phyloP scores from a whole-genome alignment of 345 rosid species.

The Euclidium syriacum region DNA sequence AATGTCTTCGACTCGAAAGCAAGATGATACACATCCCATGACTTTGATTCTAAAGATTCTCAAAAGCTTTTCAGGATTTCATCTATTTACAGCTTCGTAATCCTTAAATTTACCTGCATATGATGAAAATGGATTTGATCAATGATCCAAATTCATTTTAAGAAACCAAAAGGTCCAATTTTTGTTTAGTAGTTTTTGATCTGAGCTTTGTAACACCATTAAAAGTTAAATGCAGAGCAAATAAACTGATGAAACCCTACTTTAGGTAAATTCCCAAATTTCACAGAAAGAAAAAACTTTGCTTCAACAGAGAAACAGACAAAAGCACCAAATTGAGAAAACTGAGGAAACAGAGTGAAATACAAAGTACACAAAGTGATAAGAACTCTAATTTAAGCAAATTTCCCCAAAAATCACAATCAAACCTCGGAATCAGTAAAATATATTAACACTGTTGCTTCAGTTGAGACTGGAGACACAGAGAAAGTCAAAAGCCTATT shows the following conservation, averaged over 20 bases:
- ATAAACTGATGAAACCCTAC: too few species aligned
- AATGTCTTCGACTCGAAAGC: slow-evolving; percentile 58
- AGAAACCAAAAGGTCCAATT: neutral
- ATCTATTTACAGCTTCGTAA: slow-evolving; percentile 20
- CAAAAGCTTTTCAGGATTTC: slow-evolving; percentile 17
- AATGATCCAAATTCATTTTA: neutral
- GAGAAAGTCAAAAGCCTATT: too few species aligned
- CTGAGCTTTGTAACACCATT: neutral
- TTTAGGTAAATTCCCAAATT: too few species aligned
- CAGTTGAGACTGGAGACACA: slow-evolving; percentile 21
- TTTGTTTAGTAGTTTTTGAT: neutral
- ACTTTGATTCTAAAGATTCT: too few species aligned
- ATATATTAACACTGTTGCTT: too few species aligned
- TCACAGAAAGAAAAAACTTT: too few species aligned
- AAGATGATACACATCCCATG: slow-evolving; percentile 89
- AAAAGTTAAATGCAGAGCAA: too few species aligned
- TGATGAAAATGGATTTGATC: slow-evolving; percentile 5
- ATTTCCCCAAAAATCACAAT: neutral
- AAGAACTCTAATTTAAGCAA: slow-evolving; percentile 2
- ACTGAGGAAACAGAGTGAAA: too few species aligned
- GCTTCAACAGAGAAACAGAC: too few species aligned
- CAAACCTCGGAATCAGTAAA: neutral
- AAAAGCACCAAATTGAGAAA: too few species aligned
- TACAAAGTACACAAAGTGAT: slow-evolving; percentile 14
- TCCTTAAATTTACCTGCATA: slow-evolving; percentile 35